phyloP scores from a whole-genome alignment of 2,329 filamentous ascomycete species.

The Talaromyces sp. region DNA sequence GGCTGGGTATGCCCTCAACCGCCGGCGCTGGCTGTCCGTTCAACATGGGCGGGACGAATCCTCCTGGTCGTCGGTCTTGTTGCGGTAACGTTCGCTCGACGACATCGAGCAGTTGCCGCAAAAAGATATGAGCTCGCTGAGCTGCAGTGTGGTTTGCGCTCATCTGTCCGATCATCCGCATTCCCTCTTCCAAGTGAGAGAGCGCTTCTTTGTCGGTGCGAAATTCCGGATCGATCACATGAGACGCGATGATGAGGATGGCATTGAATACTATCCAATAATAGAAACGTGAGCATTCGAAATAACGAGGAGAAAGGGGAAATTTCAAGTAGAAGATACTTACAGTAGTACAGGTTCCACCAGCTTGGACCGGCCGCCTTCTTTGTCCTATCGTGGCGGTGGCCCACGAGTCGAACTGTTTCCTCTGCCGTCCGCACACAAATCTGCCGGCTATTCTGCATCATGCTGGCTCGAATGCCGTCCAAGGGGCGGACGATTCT shows the following conservation, averaged over 20 bases:
- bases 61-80: not conserved
- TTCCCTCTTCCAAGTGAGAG: slow-evolving; percentile 10
- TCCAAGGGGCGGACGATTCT: not conserved
- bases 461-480: slow-evolving; percentile 12
- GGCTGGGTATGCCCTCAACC: not conserved
- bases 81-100: slow-evolving; percentile 6
- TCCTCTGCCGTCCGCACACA: slow-evolving; percentile 12
- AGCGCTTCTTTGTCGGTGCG: slow-evolving; percentile 10
- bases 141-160: slow-evolving; percentile 11
- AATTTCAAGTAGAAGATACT: not conserved
- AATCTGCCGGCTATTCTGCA: slow-evolving; percentile 12
- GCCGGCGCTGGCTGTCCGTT: not conserved
- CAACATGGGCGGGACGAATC: not conserved
- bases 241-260: slow-evolving; percentile 12
- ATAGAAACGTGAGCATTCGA: not conserved
- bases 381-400: slow-evolving; percentile 11
- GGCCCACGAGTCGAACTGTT: slow-evolving; percentile 10
- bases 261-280: slow-evolving; percentile 9
- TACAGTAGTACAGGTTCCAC: slow-evolving; percentile 13
- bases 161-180: slow-evolving; percentile 12
- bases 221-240: slow-evolving; percentile 11
- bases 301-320: not conserved
- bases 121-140: slow-evolving; percentile 9
- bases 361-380: slow-evolving; percentile 8
- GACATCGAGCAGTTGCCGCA: slow-evolving; percentile 9